Conservation (phyloP, 1,139 yeast genomes). For the Saccharomyces hybrid region DNA sequence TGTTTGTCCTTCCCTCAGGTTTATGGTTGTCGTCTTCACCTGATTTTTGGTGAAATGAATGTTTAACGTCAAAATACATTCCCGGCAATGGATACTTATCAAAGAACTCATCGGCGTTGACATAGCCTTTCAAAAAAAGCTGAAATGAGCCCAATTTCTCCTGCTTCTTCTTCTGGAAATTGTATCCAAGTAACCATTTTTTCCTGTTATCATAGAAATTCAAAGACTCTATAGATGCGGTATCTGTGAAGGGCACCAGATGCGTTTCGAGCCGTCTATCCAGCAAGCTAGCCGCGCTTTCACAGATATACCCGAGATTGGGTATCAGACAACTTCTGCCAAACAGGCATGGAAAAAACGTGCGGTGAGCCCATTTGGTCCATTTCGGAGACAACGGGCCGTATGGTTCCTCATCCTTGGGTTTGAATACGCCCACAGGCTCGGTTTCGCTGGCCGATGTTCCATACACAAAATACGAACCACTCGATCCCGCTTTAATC, state of each 20-base stretch:
- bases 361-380: conserved; percentile 74
- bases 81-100: conserved; percentile 50
- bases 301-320: conserved; percentile 64
- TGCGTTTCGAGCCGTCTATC: conserved; percentile 52
- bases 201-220: conserved; percentile 34
- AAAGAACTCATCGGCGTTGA: conserved; percentile 57
- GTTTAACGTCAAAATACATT: conserved; percentile 8
- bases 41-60: conserved; percentile 1
- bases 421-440: conserved; percentile 59
- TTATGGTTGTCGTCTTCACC: neutral
- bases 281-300: conserved; percentile 60
- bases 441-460: conserved; percentile 10
- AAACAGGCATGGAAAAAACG: conserved; percentile 68
- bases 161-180: conserved; percentile 14
- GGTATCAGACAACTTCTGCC: conserved; percentile 70
- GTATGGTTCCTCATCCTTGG: conserved; percentile 76
- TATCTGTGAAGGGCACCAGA: conserved; percentile 62
- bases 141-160: conserved; percentile 63
- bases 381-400: conserved; percentile 74
- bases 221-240: conserved; percentile 46
- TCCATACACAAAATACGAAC: conserved; percentile 55
- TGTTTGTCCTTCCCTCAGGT: neutral
- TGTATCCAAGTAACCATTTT: conserved; percentile 14
- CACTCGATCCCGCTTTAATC: conserved; percentile 62
- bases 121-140: conserved; percentile 50